A percentile compares a stretch with the other conserved stretches of the same genome.
These are phyloP conservation scores for Withania somnifera DNA, from an alignment of 305 asterid species.

Conservation along the genomic window DNA sequence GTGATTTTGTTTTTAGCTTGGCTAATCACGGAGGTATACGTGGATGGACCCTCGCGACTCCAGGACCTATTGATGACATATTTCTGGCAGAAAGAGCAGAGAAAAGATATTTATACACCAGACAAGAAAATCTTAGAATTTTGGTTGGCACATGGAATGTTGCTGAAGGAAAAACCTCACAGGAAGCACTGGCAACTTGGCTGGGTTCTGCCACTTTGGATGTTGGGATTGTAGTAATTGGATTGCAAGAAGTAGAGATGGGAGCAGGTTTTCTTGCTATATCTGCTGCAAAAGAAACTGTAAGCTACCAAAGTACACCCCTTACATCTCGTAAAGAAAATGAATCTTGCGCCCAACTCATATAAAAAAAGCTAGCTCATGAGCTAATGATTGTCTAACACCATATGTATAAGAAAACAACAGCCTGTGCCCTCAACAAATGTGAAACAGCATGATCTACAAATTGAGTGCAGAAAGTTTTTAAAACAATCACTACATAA, in stretches of 20 bases:
- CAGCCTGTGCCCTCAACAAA: neutral
- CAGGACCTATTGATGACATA: slow-evolving; percentile 61
- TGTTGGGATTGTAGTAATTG: slow-evolving; percentile 72
- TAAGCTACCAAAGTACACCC: slow-evolving; percentile 22
- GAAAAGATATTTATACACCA: slow-evolving; percentile 41
- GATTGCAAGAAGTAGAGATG: slow-evolving; percentile 95
- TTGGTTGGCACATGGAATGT: slow-evolving; percentile 94
- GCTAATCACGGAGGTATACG: slow-evolving; percentile 96
- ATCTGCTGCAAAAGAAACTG: slow-evolving; percentile 99
- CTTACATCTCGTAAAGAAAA: neutral
- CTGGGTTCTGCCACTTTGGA: slow-evolving; percentile 54
- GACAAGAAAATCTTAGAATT: slow-evolving; percentile 41
- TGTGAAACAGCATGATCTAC: too few species aligned
- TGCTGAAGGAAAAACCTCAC: slow-evolving; percentile 87
- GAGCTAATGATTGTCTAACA: neutral
- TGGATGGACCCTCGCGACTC: slow-evolving; percentile 83
- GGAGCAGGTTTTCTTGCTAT: slow-evolving; percentile 97
- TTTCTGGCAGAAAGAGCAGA: slow-evolving; percentile 42
- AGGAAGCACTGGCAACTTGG: slow-evolving; percentile 79
- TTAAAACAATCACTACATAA: too few species aligned
- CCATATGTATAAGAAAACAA: neutral
- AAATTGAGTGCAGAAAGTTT: too few species aligned
- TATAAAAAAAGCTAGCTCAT: neutral
- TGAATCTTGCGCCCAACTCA: neutral
- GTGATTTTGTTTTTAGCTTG: slow-evolving; percentile 57